Percentiles rank a stretch among this genome's conserved stretches.
phyloP scores from a whole-genome alignment of 306 rosid genomes.

The Rubus parviflorus region DNA sequence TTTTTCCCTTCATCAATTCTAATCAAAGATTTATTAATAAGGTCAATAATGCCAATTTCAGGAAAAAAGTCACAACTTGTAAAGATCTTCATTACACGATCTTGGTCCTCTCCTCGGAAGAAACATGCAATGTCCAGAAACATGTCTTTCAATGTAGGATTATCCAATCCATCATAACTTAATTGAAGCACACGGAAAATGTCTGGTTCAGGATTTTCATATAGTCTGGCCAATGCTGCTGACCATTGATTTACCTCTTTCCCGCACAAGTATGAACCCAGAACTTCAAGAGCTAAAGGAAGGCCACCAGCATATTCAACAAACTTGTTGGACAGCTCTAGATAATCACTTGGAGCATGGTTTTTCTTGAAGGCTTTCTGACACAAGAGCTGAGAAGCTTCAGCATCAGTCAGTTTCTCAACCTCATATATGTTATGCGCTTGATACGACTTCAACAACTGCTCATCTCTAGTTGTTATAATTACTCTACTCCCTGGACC shows the following conservation, averaged over 20 bases:
- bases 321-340: background rate
- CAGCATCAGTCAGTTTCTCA: background rate
- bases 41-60: background rate
- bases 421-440: background rate
- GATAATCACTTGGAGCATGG: constrained; percentile 1
- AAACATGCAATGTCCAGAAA: constrained; percentile 30
- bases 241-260: background rate
- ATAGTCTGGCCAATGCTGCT: background rate
- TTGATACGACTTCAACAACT: background rate
- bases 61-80: background rate
- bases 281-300: constrained; percentile 20
- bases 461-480: constrained; percentile 19
- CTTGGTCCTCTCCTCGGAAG: constrained; percentile 15
- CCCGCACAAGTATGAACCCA: constrained; percentile 11
- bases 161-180: background rate
- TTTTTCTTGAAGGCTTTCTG: background rate
- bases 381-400: constrained; percentile 11
- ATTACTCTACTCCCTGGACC: constrained; percentile 21
- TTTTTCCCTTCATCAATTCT: background rate
- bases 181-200: constrained; percentile 6
- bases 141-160: background rate
- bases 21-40: constrained; percentile 15
- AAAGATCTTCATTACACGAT: constrained; percentile 3
- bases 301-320: constrained; percentile 15
- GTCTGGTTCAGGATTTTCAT: background rate